Evolutionary conservation across 179 eudicot genomes (phyloP).

Genomic region (Beta lomatogona): DNA sequence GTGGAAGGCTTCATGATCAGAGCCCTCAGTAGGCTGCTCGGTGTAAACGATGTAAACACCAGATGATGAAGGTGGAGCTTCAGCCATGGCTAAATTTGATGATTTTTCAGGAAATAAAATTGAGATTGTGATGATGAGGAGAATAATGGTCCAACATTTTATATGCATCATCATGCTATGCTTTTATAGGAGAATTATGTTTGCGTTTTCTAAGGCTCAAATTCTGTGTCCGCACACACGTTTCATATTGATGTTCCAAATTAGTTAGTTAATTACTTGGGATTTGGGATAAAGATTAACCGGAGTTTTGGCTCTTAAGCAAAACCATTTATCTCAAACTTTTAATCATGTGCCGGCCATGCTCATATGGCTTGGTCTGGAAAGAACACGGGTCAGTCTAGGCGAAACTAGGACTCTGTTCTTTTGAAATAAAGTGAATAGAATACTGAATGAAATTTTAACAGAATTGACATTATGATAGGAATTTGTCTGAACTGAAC

Average conservation of each 20-base stretch:
- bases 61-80: constrained; percentile 17
- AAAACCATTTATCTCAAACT: too few relatives aligned
- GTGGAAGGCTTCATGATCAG: constrained; percentile 58
- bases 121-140: constrained; percentile 4
- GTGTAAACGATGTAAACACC: constrained; percentile 75
- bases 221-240: not conserved
- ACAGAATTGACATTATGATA: too few relatives aligned
- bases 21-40: constrained; percentile 47
- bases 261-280: too few relatives aligned
- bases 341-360: too few relatives aligned
- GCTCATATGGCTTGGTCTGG: too few relatives aligned
- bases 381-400: too few relatives aligned
- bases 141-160: not conserved
- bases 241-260: too few relatives aligned
- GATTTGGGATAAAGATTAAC: too few relatives aligned
- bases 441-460: too few relatives aligned
- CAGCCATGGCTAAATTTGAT: constrained; percentile 31
- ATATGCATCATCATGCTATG: not conserved
- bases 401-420: too few relatives aligned
- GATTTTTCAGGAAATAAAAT: constrained; percentile 6
- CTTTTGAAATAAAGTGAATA: rapidly evolving
- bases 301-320: too few relatives aligned
- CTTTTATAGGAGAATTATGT: not conserved
- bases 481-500: too few relatives aligned
- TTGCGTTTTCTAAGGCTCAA: not conserved